Conservation (phyloP, 2,329 filamentous ascomycete genomes). For the Fusarium proliferatum region DNA sequence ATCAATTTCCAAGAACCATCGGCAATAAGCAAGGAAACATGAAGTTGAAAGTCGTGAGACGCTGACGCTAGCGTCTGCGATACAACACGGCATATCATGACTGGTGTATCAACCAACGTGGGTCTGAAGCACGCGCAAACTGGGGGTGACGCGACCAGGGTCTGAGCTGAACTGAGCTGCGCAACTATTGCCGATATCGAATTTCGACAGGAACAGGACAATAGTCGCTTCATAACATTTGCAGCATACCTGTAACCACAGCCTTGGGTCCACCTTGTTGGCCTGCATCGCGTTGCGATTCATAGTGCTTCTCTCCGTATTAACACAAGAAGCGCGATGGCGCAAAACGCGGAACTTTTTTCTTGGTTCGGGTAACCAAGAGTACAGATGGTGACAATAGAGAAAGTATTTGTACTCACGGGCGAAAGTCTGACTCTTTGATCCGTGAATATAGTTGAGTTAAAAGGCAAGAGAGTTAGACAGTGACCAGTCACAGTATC, state of each 20-base stretch:
- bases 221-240: background rate
- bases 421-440: conserved; percentile 46
- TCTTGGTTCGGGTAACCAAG: background rate
- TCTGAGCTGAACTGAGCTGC: conserved; percentile 29
- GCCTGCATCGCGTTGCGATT: background rate
- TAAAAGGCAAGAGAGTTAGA: conserved; percentile 18
- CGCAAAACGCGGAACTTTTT: conserved; percentile 27
- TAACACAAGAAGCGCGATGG: conserved; percentile 27
- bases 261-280: background rate
- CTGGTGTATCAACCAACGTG: conserved; percentile 39
- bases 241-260: background rate
- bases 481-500: conserved; percentile 41
- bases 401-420: conserved; percentile 49
- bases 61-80: conserved; percentile 17
- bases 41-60: conserved; percentile 19
- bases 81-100: conserved; percentile 29
- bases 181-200: conserved; percentile 24
- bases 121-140: conserved; percentile 41
- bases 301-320: background rate
- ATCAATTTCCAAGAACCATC: background rate
- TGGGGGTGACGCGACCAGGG: conserved; percentile 45
- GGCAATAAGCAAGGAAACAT: conserved; percentile 21
- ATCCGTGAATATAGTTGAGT: background rate
- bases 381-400: conserved; percentile 27
- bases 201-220: background rate